Evolutionary conservation across 2,329 filamentous ascomycete genomes (phyloP).

Genomic region (Nothophoma quercina): DNA sequence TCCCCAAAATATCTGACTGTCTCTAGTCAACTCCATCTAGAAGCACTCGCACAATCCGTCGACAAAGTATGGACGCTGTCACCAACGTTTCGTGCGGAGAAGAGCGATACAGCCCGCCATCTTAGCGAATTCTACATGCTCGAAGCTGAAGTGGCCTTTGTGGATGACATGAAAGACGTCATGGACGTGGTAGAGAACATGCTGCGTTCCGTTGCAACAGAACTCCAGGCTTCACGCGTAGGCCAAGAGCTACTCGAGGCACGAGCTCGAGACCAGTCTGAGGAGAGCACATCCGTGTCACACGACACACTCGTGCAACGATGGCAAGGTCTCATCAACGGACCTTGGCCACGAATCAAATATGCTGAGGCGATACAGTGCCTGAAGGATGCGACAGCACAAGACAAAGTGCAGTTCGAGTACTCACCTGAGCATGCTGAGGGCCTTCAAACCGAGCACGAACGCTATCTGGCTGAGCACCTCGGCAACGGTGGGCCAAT

Average conservation of each 20-base stretch:
- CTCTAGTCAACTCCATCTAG: conserved; percentile 91
- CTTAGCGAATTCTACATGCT: conserved; percentile 99
- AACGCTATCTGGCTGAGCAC: conserved; percentile 79
- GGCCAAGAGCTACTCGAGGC: conserved; percentile 64
- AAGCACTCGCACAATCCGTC: conserved; percentile 86
- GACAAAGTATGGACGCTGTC: conserved; percentile 94
- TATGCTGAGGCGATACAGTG: conserved; percentile 79
- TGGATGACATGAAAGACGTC: conserved; percentile 71
- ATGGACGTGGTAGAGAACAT: conserved; percentile 84
- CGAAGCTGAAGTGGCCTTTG: conserved; percentile 87
- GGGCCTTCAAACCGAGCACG: conserved; percentile 89
- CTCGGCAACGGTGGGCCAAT: conserved; percentile 73
- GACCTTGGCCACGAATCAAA: conserved; percentile 84
- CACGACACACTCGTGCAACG: conserved; percentile 66
- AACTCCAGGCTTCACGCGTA: conserved; percentile 59
- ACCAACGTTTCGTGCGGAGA: conserved; percentile 86
- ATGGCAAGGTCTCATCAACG: conserved; percentile 74
- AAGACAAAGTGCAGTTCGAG: conserved; percentile 65
- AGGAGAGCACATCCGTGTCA: conserved; percentile 50
- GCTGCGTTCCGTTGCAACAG: conserved; percentile 66
- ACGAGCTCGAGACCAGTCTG: conserved; percentile 44
- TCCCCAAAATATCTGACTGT: conserved; percentile 94
- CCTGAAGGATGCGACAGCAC: conserved; percentile 66
- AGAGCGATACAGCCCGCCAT: conserved; percentile 89
- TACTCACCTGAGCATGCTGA: conserved; percentile 73